Conservation (phyloP, 2,329 filamentous ascomycete species). For the Anisogramma anomala region DNA sequence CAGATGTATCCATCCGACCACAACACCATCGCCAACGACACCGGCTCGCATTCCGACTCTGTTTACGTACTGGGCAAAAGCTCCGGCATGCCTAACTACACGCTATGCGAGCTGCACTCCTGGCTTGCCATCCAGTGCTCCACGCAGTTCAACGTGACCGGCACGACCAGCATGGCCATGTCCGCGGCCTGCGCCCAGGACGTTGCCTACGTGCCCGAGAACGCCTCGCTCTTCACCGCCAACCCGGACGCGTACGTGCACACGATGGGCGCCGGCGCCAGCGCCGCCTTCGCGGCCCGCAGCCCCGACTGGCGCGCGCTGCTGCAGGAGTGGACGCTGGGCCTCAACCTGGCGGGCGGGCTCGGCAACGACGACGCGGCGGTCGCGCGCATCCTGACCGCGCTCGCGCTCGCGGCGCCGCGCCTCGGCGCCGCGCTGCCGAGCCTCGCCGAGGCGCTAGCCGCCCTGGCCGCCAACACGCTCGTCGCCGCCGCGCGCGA, state of each 20-base stretch:
- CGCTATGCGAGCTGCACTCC: conserved; percentile 56
- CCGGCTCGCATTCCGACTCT: conserved; percentile 31
- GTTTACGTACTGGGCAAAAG: conserved; percentile 56
- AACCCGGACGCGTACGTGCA: conserved; percentile 45
- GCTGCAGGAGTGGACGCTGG: conserved; percentile 40
- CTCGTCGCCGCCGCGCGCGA: conserved; percentile 48
- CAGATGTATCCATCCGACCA: conserved; percentile 43
- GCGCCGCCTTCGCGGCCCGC: conserved; percentile 19
- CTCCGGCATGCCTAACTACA: conserved; percentile 36
- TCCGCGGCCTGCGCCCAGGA: conserved; percentile 41
- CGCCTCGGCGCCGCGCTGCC: conserved; percentile 42
- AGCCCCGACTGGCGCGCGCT: conserved; percentile 42
- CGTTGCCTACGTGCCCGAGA: conserved; percentile 4
- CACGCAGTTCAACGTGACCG: conserved; percentile 47
- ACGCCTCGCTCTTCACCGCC: not conserved
- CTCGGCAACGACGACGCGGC: conserved; percentile 43
- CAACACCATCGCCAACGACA: conserved; percentile 55
- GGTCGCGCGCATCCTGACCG: conserved; percentile 46
- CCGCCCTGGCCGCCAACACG: conserved; percentile 57
- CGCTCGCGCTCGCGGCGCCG: conserved; percentile 34
- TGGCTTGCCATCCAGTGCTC: conserved; percentile 55
- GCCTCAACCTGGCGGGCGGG: conserved; percentile 47
- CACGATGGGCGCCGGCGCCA: conserved; percentile 26
- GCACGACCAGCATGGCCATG: conserved; percentile 47
- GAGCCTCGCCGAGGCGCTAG: conserved; percentile 61